A percentile compares a stretch with the other conserved stretches of the same genome.
These are phyloP conservation scores for Cryptococcus sp. DNA, from an alignment of 1,284 basidiomycete genomes.

Conservation along the genomic window DNA sequence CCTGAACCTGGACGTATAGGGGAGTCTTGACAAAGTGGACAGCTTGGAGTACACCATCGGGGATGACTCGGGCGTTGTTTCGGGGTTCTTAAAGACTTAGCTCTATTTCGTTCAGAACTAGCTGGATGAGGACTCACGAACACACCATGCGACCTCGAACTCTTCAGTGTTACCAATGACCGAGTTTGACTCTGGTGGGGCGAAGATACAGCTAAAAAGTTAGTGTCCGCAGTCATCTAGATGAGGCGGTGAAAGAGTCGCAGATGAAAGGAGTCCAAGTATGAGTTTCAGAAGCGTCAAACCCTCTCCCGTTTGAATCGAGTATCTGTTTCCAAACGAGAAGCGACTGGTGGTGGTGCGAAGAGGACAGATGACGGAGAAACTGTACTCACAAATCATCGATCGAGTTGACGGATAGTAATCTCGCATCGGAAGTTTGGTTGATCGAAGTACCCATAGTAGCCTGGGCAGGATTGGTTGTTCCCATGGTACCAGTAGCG, in stretches of 20 bases:
- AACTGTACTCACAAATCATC: slow-evolving; percentile 46
- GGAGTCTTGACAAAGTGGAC: slow-evolving; percentile 54
- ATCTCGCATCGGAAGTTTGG: slow-evolving; percentile 44
- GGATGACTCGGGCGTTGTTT: slow-evolving; percentile 53
- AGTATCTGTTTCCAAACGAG: too few species aligned
- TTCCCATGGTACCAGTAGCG: slow-evolving; percentile 43
- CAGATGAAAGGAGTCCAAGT: neutral
- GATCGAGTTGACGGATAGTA: slow-evolving; percentile 46
- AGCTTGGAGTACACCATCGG: slow-evolving; percentile 50
- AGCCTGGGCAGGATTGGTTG: slow-evolving; percentile 38
- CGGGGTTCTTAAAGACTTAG: slow-evolving; percentile 42
- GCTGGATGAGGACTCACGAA: slow-evolving; percentile 32
- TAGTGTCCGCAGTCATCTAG: neutral
- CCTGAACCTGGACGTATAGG: slow-evolving; percentile 52
- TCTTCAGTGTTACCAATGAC: slow-evolving; percentile 54
- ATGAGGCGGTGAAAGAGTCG: neutral
- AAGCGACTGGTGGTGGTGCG: too few species aligned
- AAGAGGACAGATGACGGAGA: too few species aligned
- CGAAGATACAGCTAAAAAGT: slow-evolving; percentile 50
- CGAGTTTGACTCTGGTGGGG: slow-evolving; percentile 45
- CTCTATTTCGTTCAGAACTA: neutral
- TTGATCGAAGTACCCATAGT: slow-evolving; percentile 43
- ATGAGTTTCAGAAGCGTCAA: too few species aligned
- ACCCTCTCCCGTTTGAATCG: too few species aligned
- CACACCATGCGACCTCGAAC: slow-evolving; percentile 56